Percentiles rank a stretch among this genome's conserved stretches.
Conservation (phyloP, 2,329 filamentous ascomycete genomes). For the Eutypa lata region DNA sequence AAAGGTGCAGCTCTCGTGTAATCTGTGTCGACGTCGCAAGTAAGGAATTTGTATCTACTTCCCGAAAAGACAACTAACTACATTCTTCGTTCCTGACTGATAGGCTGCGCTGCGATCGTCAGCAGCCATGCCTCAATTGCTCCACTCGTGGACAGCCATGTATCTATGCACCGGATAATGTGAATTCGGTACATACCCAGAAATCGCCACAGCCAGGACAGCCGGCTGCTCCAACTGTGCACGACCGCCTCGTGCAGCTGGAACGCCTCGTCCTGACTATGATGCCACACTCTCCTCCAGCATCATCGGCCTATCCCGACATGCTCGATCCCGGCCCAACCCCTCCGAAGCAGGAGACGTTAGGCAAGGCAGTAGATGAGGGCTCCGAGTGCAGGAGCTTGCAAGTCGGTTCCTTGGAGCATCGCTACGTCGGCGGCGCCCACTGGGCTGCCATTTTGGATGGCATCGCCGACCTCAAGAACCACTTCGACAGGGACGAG, state of each 20-base stretch:
- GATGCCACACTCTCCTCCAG: constrained; percentile 15
- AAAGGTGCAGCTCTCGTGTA: constrained; percentile 29
- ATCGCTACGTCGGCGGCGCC: background rate
- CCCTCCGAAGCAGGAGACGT: too few species aligned
- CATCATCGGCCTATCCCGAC: background rate
- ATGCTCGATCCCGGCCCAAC: background rate
- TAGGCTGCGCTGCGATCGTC: constrained; percentile 17
- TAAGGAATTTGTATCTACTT: constrained; percentile 11
- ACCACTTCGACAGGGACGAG: constrained; percentile 6
- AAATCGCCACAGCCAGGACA: constrained; percentile 5
- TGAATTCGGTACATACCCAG: too few species aligned
- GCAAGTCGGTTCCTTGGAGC: background rate
- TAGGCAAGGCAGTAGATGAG: too few species aligned
- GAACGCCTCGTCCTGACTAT: constrained; percentile 28
- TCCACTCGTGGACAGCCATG: constrained; percentile 13
- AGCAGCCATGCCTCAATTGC: constrained; percentile 19
- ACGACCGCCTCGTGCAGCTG: constrained; percentile 25
- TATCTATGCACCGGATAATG: constrained; percentile 10
- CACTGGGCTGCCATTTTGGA: constrained; percentile 18
- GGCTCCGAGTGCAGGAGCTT: background rate
- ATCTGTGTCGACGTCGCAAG: constrained; percentile 27
- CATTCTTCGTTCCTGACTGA: background rate
- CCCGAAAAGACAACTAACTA: constrained; percentile 4
- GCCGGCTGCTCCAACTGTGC: constrained; percentile 4
- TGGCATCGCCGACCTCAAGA: constrained; percentile 16